A percentile compares a stretch with the other conserved stretches of the same genome.
Evolutionary conservation across 208 protist species (phyloP).

Genomic region (Willaertia magna): DNA sequence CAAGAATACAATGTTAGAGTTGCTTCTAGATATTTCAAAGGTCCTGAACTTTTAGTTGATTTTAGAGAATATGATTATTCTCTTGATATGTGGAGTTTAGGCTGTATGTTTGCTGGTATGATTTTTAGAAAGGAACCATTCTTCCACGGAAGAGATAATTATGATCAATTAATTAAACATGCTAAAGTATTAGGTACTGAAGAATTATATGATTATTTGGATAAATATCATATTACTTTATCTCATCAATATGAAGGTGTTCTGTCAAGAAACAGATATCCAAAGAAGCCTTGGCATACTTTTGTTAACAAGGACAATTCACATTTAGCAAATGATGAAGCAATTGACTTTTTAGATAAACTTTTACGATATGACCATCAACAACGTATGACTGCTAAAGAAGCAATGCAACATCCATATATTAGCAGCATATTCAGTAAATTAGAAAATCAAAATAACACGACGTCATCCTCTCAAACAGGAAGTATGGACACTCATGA

Average conservation of each 20-base stretch:
- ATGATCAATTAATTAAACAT: slow-evolving; percentile 94
- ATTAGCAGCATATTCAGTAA: background rate
- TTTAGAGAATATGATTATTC: slow-evolving; percentile 96
- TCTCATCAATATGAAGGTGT: slow-evolving; percentile 60
- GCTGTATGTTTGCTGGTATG: slow-evolving; percentile 96
- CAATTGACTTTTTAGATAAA: slow-evolving; percentile 93
- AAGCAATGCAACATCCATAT: slow-evolving; percentile 97
- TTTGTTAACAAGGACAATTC: slow-evolving; percentile 89
- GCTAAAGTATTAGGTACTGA: slow-evolving; percentile 86
- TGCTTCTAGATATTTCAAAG: slow-evolving; percentile 97
- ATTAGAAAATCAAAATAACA: background rate
- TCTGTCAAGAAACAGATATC: slow-evolving; percentile 52
- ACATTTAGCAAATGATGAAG: slow-evolving; percentile 85
- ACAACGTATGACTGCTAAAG: slow-evolving; percentile 85
- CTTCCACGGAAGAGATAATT: slow-evolving; percentile 94
- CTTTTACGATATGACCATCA: slow-evolving; percentile 93
- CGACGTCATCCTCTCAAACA: background rate
- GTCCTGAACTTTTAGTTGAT: slow-evolving; percentile 92
- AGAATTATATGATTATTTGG: slow-evolving; percentile 72
- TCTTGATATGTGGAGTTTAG: slow-evolving; percentile 96
- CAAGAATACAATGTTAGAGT: slow-evolving; percentile 95
- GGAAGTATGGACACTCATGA: background rate
- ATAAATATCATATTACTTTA: slow-evolving; percentile 87
- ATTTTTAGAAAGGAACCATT: slow-evolving; percentile 96
- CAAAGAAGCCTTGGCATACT: slow-evolving; percentile 71